Percentiles rank a stretch among this genome's conserved stretches.
Conservation (phyloP, 306 rosid species). For the Prunus padus region DNA sequence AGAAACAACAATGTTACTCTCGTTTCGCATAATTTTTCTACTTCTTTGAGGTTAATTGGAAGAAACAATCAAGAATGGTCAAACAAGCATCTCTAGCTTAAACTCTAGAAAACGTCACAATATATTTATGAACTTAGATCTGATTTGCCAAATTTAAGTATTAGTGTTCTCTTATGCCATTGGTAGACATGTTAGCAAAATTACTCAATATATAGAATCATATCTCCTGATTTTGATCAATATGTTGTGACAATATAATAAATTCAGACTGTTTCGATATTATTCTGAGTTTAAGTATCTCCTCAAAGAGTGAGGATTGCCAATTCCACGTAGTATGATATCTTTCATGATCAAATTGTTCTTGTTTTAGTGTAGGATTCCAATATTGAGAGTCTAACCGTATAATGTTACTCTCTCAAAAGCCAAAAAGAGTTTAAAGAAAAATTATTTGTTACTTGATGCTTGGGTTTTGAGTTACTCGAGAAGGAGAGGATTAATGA, state of each 20-base stretch:
- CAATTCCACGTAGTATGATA: no score
- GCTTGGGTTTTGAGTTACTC: slow-evolving; percentile 15
- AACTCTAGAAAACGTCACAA: background rate
- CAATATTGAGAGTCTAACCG: background rate
- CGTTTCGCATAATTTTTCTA: no score
- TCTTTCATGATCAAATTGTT: no score
- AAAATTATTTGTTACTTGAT: background rate
- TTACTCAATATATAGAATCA: no score
- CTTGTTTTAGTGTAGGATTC: fast-evolving
- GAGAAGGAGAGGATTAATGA: slow-evolving; percentile 38
- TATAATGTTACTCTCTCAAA: background rate
- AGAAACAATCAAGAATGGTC: background rate
- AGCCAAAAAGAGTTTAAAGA: background rate
- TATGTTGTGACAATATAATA: no score
- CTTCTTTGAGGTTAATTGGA: background rate
- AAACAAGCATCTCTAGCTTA: background rate
- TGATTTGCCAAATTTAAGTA: background rate
- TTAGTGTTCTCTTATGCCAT: background rate
- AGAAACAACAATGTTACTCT: no score
- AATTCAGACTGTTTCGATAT: no score
- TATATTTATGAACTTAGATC: background rate
- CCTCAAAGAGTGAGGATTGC: no score
- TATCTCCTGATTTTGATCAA: no score
- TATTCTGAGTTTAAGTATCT: no score
- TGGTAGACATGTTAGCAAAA: no score